A percentile compares a stretch with the other conserved stretches of the same genome.
Conservation (phyloP, 768 basidiomycete species). For the Sistotremastrum niveocremeum region DNA sequence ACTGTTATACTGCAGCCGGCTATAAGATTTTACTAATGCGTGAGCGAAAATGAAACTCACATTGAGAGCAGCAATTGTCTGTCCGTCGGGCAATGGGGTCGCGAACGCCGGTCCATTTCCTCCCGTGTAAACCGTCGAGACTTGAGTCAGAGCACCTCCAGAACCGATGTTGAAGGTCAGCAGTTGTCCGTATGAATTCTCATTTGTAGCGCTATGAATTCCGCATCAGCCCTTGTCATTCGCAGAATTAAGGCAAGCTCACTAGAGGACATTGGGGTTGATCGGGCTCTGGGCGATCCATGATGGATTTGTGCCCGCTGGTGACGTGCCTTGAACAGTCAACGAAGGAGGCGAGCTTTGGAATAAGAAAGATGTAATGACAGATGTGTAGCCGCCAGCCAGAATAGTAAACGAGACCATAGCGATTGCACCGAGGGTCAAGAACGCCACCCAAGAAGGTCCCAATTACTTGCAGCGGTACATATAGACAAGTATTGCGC, state of each 20-base stretch:
- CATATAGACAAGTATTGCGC: too few relatives aligned
- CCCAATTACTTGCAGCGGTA: too few relatives aligned
- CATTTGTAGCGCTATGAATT: constrained; percentile 41
- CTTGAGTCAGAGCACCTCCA: constrained; percentile 30
- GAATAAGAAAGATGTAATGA: constrained; percentile 53
- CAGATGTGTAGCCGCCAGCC: constrained; percentile 49
- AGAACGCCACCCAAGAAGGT: too few relatives aligned
- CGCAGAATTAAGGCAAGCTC: too few relatives aligned
- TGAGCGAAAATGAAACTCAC: constrained; percentile 19
- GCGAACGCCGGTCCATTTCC: constrained; percentile 42
- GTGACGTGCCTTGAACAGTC: constrained; percentile 28
- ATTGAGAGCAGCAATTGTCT: constrained; percentile 44
- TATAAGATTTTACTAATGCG: neutral
- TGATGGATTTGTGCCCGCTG: constrained; percentile 39
- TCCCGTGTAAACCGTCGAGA: constrained; percentile 34
- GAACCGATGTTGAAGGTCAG: constrained; percentile 42
- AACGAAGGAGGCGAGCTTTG: constrained; percentile 34
- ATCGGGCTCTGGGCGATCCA: constrained; percentile 49
- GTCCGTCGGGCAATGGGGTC: constrained; percentile 34
- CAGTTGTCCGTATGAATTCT: constrained; percentile 28
- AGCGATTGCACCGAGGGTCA: neutral
- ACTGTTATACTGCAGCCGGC: constrained; percentile 28
- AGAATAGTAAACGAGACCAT: constrained; percentile 62
- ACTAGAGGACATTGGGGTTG: constrained; percentile 51
- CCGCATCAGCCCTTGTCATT: too few relatives aligned